Evolutionary conservation across 352 stramenopile species (phyloP).

Genomic region (Globisporangium megalacanthum): DNA sequence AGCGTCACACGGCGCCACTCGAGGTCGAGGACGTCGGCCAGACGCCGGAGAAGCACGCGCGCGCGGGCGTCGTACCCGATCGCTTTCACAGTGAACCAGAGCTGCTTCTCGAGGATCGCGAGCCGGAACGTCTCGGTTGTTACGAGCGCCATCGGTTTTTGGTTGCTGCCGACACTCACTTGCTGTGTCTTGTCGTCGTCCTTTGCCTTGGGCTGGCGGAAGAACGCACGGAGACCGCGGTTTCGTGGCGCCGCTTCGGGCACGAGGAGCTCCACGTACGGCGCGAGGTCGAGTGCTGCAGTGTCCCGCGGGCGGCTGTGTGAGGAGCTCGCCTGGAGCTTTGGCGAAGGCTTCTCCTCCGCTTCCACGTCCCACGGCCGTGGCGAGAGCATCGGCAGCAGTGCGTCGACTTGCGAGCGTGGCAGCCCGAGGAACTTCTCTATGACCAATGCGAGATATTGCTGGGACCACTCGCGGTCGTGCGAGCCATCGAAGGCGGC

Average conservation of each 20-base stretch:
- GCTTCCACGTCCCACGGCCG: constrained; percentile 11
- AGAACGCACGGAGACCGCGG: constrained; percentile 23
- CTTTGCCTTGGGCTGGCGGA: constrained; percentile 23
- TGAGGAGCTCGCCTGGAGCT: background rate
- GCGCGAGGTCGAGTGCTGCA: constrained; percentile 38
- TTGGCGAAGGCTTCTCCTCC: constrained; percentile 11
- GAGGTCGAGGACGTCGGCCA: constrained; percentile 45
- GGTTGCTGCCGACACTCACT: constrained; percentile 1
- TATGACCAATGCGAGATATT: constrained; percentile 57
- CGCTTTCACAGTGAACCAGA: constrained; percentile 78
- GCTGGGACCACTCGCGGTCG: constrained; percentile 49
- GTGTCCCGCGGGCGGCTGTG: background rate
- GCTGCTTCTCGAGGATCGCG: constrained; percentile 51
- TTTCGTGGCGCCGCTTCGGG: constrained; percentile 20
- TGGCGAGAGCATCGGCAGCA: constrained; percentile 63
- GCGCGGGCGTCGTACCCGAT: constrained; percentile 73
- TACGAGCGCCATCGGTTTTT: constrained; percentile 7
- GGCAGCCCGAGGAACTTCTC: constrained; percentile 57
- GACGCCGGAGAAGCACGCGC: constrained; percentile 43
- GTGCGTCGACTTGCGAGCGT: constrained; percentile 49
- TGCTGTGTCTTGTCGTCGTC: constrained; percentile 14
- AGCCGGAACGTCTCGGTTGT: constrained; percentile 40
- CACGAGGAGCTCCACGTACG: constrained; percentile 57
- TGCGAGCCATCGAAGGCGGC: constrained; percentile 60
- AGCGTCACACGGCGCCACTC: constrained; percentile 53